Conservation (phyloP, 1,284 basidiomycete species). For the Flammula alnicola region DNA sequence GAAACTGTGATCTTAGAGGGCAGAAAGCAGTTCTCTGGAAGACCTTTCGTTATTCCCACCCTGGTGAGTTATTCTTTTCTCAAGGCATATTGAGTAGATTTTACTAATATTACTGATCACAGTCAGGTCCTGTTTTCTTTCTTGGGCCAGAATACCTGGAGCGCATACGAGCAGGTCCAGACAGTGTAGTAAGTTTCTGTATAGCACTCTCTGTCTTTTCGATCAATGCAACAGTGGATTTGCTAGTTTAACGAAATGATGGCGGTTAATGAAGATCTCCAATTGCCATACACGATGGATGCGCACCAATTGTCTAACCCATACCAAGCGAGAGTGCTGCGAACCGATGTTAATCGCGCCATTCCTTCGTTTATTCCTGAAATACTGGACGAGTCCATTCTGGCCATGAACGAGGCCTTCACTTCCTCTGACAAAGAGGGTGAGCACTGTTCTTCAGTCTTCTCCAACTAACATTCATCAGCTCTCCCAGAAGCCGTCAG, state of each 20-base stretch:
- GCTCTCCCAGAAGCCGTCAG: conserved; percentile 28
- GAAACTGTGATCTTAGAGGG: conserved; percentile 34
- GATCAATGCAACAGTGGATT: background rate
- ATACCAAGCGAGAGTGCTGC: conserved; percentile 41
- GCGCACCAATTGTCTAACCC: conserved; percentile 33
- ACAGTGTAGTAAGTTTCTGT: conserved; percentile 34
- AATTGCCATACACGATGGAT: conserved; percentile 41
- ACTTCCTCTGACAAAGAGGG: conserved; percentile 19
- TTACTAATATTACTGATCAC: conserved; percentile 1
- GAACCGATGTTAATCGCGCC: conserved; percentile 41
- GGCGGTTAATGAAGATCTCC: conserved; percentile 38
- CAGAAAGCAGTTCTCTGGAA: conserved; percentile 29
- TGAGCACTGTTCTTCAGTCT: conserved; percentile 13
- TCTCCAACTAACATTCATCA: background rate
- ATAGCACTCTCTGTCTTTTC: conserved; percentile 2
- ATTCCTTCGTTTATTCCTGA: conserved; percentile 41
- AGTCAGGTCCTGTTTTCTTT: conserved; percentile 40
- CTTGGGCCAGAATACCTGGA: conserved; percentile 39
- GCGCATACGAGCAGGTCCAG: conserved; percentile 36
- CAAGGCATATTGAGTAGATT: background rate
- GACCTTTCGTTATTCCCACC: conserved; percentile 39
- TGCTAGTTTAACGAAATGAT: conserved; percentile 39
- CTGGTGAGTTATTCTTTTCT: conserved; percentile 24
- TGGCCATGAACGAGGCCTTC: conserved; percentile 37
- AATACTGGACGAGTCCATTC: conserved; percentile 39